Evolutionary conservation across 1,284 basidiomycete genomes (phyloP).

Genomic region (Prillingera fragicola): DNA sequence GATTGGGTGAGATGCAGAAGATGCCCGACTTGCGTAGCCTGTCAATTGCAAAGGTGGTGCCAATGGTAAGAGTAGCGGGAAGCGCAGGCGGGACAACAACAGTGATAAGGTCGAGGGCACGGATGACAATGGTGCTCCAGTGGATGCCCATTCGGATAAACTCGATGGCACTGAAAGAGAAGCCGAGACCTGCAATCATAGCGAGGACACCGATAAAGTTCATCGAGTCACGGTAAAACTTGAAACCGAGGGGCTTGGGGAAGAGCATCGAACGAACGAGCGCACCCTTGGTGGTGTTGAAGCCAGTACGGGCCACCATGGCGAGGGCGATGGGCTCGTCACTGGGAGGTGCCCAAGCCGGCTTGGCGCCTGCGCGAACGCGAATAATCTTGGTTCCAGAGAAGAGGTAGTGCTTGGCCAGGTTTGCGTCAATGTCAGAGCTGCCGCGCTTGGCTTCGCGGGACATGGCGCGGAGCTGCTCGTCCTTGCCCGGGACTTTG

Average conservation of each 20-base stretch:
- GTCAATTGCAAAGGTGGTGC: constrained; percentile 89
- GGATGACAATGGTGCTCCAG: constrained; percentile 85
- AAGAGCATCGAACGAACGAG: constrained; percentile 96
- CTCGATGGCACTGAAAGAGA: constrained; percentile 80
- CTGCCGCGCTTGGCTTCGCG: constrained; percentile 53
- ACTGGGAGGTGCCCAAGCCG: constrained; percentile 50
- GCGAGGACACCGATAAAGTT: constrained; percentile 91
- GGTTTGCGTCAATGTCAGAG: constrained; percentile 63
- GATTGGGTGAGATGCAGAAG: constrained; percentile 94
- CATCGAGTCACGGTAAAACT: constrained; percentile 96
- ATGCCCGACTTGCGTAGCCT: constrained; percentile 84
- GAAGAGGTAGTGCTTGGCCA: constrained; percentile 82
- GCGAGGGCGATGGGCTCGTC: constrained; percentile 67
- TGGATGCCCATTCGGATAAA: constrained; percentile 83
- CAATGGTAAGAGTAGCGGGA: constrained; percentile 94
- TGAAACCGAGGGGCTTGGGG: constrained; percentile 96
- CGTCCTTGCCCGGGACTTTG: constrained; percentile 63
- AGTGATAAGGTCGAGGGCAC: constrained; percentile 95
- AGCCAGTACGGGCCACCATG: constrained; percentile 87
- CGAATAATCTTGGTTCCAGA: constrained; percentile 88
- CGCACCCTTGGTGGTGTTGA: constrained; percentile 96
- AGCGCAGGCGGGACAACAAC: constrained; percentile 96
- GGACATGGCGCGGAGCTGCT: constrained; percentile 66
- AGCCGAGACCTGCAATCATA: constrained; percentile 79
- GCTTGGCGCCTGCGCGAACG: constrained; percentile 61